A percentile compares a stretch with the other conserved stretches of the same genome.
phyloP scores from a whole-genome alignment of 495 filamentous ascomycete genomes.

The Aspergillus asperescens region DNA sequence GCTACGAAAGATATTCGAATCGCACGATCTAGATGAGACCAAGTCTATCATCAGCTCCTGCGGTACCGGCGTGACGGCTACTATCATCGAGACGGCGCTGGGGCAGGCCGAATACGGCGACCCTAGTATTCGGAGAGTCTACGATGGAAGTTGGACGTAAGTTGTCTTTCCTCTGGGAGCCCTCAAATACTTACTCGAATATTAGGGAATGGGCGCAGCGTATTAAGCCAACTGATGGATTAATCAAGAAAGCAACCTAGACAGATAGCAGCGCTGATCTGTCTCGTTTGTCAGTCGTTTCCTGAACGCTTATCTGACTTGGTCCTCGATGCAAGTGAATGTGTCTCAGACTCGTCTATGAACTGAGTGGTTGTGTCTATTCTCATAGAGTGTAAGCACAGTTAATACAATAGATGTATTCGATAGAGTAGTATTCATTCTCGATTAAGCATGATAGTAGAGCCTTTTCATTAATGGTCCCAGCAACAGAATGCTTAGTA shows the following conservation, averaged over 20 bases:
- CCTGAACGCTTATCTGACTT: not conserved
- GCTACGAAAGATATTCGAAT: constrained; percentile 69
- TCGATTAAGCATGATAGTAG: not conserved
- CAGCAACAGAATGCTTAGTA: constrained; percentile 20
- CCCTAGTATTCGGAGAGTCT: constrained; percentile 65
- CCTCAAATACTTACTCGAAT: constrained; percentile 15
- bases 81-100: constrained; percentile 82
- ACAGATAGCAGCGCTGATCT: not conserved
- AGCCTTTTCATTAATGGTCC: no score
- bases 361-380: not conserved
- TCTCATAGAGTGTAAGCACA: not conserved
- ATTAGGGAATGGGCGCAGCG: constrained; percentile 72
- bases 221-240: constrained; percentile 51
- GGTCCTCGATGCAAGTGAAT: not conserved
- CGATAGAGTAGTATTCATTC: not conserved
- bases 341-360: not conserved
- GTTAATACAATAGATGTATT: not conserved
- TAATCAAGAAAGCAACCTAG: constrained; percentile 52
- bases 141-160: constrained; percentile 98
- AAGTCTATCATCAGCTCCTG: constrained; percentile 85
- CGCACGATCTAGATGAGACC: constrained; percentile 69
- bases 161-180: constrained; percentile 31
- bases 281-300: not conserved
- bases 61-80: constrained; percentile 94
- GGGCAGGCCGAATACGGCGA: constrained; percentile 68